Evolutionary conservation across 2,329 filamentous ascomycete species (phyloP), one percentile per base, ranked within the genome.

Genomic region (Pseudocercospora pini-densiflorae): DNA sequence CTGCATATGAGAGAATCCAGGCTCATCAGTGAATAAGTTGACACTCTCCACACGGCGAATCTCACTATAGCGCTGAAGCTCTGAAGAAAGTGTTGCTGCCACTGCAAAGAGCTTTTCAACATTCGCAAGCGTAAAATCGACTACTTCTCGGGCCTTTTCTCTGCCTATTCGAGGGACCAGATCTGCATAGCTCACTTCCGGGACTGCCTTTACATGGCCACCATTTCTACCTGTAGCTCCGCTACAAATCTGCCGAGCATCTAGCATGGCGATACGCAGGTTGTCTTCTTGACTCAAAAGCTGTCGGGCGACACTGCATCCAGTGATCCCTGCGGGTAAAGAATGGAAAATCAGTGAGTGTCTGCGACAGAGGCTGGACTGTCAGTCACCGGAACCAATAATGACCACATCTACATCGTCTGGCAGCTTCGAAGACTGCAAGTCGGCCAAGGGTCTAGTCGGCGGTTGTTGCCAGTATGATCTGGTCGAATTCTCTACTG

Each of bases 191-290:
- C 36, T 51, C 9, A 65, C 45, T 36, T 68, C 62, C 1, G 66
- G 66, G 3, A 68, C 64, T 9, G 67, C 57, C 33, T 68, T 70
- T 27, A 68, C 64, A 55, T 70, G 66, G 5, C 68, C 70, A 0
- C 70, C 68, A 16, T 70, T 71, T 2, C 68, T 43, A n/a, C 68
- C 68, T 1, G 64, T 64, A 1, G 69, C 70, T 2, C 70, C 70
- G 27, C 63, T 67, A 27, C 62, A 63, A 33, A 69, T 64, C 21
- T 51, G 63, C 0, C 70, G 67, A 29, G 69, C 70, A 54, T 72
- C 70, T 1, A 72, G 63, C 33, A 72, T 65, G 12, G 63, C 59
- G 5, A 72, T 62, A 1, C 59, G 61, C 3, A 68, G 40, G 2
- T 61, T 45, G 2, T 47, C 9, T 33, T 68, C 47, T n/a, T 62